Evolutionary conservation across 306 rosid species (phyloP).

Genomic region (Rosa rugosa): DNA sequence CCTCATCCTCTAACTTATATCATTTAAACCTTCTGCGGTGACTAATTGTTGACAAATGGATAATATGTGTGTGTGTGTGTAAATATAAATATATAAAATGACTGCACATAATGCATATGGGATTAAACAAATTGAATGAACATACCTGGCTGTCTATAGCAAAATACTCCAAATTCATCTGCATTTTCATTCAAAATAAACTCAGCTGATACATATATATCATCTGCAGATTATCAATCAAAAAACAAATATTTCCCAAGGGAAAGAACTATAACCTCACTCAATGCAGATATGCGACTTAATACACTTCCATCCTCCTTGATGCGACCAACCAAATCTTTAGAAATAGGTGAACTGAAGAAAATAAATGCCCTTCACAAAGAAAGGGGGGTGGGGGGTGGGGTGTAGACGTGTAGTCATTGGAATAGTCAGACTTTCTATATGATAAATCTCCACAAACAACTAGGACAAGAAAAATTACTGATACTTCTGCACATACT

Average conservation of each 20-base stretch:
- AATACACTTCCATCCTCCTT: conserved; percentile 40
- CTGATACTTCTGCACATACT: conserved; percentile 45
- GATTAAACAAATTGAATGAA: conserved; percentile 14
- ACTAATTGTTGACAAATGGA: not conserved
- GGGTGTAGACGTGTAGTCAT: no score
- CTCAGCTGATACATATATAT: conserved; percentile 23
- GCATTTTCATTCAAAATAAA: conserved; percentile 42
- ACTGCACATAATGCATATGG: conserved; percentile 5
- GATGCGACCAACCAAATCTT: conserved; percentile 54
- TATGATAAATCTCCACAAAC: no score
- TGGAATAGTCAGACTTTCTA: no score
- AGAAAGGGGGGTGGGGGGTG: no score
- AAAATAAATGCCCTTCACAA: conserved; percentile 87
- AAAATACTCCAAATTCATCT: conserved; percentile 94
- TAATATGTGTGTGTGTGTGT: no score
- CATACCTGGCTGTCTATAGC: conserved; percentile 92
- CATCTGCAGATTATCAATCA: conserved; percentile 14
- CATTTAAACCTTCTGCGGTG: not conserved
- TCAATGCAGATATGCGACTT: conserved; percentile 76
- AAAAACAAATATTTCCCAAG: conserved; percentile 22
- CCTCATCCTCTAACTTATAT: not conserved
- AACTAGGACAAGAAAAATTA: conserved; percentile 7
- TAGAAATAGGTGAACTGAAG: conserved; percentile 83
- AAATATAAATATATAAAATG: not conserved
- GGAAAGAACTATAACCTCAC: conserved; percentile 57